A percentile compares a stretch with the other conserved stretches of the same genome.
These are phyloP conservation scores for Podospora comata DNA, from an alignment of 495 filamentous ascomycete genomes.

Conservation along the genomic window DNA sequence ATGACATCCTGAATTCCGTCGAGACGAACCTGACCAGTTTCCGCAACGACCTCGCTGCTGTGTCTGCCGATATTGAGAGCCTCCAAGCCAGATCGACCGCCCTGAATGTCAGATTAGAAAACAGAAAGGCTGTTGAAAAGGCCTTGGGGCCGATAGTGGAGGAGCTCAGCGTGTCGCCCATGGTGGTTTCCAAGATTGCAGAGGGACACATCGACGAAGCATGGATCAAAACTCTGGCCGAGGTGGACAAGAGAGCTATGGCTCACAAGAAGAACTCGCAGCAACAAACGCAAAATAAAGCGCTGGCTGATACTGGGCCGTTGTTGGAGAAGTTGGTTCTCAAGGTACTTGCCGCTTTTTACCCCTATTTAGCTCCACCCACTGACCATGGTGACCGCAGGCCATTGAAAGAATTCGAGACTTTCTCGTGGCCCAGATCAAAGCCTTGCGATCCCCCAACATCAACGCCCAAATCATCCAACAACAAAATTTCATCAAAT, in stretches of 20 bases:
- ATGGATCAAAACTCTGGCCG: constrained; percentile 81
- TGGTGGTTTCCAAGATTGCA: constrained; percentile 72
- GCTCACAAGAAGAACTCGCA: constrained; percentile 63
- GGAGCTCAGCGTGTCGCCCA: constrained; percentile 82
- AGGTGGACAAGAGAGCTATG: constrained; percentile 73
- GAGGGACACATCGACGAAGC: constrained; percentile 87
- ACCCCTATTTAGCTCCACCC: neutral
- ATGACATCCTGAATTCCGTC: constrained; percentile 89
- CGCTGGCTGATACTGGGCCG: constrained; percentile 77
- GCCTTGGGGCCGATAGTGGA: constrained; percentile 86
- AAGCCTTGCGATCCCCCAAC: constrained; percentile 84
- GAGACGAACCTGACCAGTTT: constrained; percentile 90
- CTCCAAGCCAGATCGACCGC: constrained; percentile 81
- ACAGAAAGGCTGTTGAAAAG: constrained; percentile 84
- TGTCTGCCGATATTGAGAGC: constrained; percentile 92
- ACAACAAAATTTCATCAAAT: constrained; percentile 80
- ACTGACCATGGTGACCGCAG: constrained; percentile 38
- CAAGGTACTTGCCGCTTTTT: constrained; percentile 53
- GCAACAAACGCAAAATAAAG: constrained; percentile 61
- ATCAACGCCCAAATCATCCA: constrained; percentile 97
- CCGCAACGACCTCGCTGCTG: constrained; percentile 82
- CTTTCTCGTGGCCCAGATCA: constrained; percentile 89
- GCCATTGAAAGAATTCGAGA: constrained; percentile 93
- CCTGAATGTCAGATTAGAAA: constrained; percentile 83
- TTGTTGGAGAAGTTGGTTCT: constrained; percentile 77